phyloP scores from a whole-genome alignment of 2,329 filamentous ascomycete genomes.

The Acarospora socialis region DNA sequence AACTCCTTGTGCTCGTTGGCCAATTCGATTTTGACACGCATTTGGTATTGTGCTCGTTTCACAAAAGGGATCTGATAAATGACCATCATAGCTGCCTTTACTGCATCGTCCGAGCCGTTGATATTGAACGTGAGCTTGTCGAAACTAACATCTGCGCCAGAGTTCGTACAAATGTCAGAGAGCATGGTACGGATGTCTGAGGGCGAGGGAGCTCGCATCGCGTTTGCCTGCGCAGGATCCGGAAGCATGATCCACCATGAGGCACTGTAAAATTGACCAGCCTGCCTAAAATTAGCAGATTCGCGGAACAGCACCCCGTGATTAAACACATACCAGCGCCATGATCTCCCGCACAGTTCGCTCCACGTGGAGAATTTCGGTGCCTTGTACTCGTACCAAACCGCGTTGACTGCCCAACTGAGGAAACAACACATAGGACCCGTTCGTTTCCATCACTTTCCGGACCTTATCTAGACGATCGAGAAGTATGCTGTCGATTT shows the following conservation, averaged over 20 bases:
- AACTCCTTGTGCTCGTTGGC: conserved; percentile 99
- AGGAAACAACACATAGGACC: conserved; percentile 87
- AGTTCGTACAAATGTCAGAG: conserved; percentile 90
- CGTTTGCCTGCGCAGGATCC: conserved; percentile 46
- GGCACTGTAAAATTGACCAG: conserved; percentile 93
- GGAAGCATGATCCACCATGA: conserved; percentile 86
- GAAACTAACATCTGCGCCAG: conserved; percentile 85
- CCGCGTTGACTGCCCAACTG: conserved; percentile 72
- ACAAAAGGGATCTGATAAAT: conserved; percentile 87
- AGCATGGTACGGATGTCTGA: conserved; percentile 78
- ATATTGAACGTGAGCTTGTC: conserved; percentile 90
- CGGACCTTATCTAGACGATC: conserved; percentile 89
- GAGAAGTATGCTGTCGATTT: conserved; percentile 87
- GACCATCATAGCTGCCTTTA: conserved; percentile 88
- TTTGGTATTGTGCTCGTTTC: conserved; percentile 74
- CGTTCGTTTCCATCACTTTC: conserved; percentile 94
- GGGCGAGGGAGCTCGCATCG: conserved; percentile 44
- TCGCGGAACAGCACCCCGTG: conserved; percentile 13
- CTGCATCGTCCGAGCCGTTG: conserved; percentile 88
- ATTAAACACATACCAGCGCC: conserved; percentile 53
- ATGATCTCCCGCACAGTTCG: conserved; percentile 91
- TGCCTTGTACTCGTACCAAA: conserved; percentile 78
- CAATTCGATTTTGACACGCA: conserved; percentile 94
- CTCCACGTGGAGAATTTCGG: conserved; percentile 86
- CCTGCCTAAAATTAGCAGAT: conserved; percentile 36